Base-by-base conservation (phyloP, 192 early-diverging fungal genomes). In the Coemansia sp. region DNA sequence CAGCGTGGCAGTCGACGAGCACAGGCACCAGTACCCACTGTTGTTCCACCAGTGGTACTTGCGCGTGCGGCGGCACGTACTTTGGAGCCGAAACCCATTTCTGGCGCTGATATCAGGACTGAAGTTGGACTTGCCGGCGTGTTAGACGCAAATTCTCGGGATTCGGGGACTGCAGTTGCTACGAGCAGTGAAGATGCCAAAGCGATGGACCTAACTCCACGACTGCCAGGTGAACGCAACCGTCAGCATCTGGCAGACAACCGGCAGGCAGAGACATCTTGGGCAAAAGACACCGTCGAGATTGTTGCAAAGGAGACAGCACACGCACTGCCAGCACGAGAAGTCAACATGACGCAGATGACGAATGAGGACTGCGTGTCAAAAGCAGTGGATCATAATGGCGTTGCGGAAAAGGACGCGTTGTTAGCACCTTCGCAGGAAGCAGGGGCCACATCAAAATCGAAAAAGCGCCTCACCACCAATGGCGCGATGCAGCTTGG, bases 21-120 rank as follows among this genome's bases (percentile, higher is more conserved):
- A n/a, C 64, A 63, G 31, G 71, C 71, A 11, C 71, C 67, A 7
- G 61, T 79, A 32, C 76, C 76, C 7, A 79, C 76, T 6, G 76
- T 79, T 0, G 76, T 79, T 7, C 71, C 76, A 9, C 76, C 76
- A 4, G 27, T 72, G 59, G 55, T 74, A 24, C 61, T 79, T 30
- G 57, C 67, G 25, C 66, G 66, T 17, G 73, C 66, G 27, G 53
- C 56, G 20, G 42, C 46, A n/a, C 63, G 36, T 5, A 42, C 63
- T 33, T 8, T n/a, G 22, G 63, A 65, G 39, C 30, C n/a, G 5
- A 33, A 27, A 19, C 33, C 63, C 3, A 23, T n/a, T 2, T 9
- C 54, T 36, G 29, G 39, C 39, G 39, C 39, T 17, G 17, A 46
- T 17, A 7, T 17, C 14, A 17, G 39, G 39, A 4, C 39, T 17